Percentiles rank a stretch among this genome's conserved stretches.
phyloP scores from a whole-genome alignment of 176 grass and related monocot species.

The Triticum dicoccoides region DNA sequence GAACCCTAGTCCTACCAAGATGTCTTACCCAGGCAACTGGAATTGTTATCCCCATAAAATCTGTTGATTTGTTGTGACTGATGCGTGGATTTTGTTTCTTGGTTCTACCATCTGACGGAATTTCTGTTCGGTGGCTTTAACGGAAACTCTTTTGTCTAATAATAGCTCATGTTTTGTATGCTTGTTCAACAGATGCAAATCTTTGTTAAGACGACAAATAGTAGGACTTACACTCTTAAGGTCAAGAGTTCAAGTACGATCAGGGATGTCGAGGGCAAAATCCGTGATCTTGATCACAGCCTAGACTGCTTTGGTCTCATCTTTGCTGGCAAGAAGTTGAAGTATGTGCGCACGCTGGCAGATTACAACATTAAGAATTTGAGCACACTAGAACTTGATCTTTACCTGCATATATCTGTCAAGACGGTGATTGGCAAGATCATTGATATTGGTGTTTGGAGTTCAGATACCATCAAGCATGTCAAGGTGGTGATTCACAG shows the following conservation, averaged over 20 bases:
- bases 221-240: neutral
- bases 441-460: neutral
- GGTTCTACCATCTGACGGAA: neutral
- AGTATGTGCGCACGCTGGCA: neutral
- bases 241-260: neutral
- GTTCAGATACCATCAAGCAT: neutral
- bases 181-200: conserved; percentile 4
- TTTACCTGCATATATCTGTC: neutral
- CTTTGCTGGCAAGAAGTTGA: neutral
- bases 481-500: neutral
- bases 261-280: neutral
- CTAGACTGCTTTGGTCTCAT: neutral
- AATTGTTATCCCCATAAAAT: neutral
- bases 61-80: neutral
- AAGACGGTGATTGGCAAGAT: neutral
- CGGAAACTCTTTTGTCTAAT: neutral
- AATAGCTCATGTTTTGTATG: neutral
- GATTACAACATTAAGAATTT: neutral
- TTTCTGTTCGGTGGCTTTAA: neutral
- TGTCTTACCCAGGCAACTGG: neutral
- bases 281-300: neutral
- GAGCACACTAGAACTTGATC: neutral
- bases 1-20: too few relatives aligned
- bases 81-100: neutral
- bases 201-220: neutral